Base-by-base conservation (phyloP, 345 rosid genomes). In the Camelina neglecta region DNA sequence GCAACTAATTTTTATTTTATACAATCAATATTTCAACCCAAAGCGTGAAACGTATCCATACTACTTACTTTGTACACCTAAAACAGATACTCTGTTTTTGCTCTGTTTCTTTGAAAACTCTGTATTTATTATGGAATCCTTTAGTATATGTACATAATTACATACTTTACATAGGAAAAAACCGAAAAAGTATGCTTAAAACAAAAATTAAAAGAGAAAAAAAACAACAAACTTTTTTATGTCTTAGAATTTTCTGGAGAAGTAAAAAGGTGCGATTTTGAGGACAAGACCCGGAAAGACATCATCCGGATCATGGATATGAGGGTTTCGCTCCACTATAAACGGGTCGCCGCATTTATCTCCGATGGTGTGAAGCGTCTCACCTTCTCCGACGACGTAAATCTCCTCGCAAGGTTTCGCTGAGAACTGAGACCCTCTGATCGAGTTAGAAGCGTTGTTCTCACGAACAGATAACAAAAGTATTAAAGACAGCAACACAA, bases 231-330 rank as follows among this genome's bases (percentile, higher is more conserved):
- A 8, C 1, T 16, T 7, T 47, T 41, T 16, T 13, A 21, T 42
- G 4, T 69, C 44, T 77, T 77, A 64, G 2, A 39, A 44, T 42
- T 71, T 71, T 47, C 24, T 69, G 65, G 61, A 13, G 67, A 77
- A 71, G 69, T 78, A 79, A 55, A 81, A 80, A 62, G 96, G 85
- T 15, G 79, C 79, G 73, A 92, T 87, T 79, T 69, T 86, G 85
- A 94, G 89, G 79, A 94, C 90, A 53, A 92, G 93, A 18, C 96
- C 97, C 0, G 97, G 97, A 26, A 86, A 87, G 38, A 92, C 96
- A 75, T 92, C 92, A 75, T 90, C 96, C 1, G 97, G 92, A 35
- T 92, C 93, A 12, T 90, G 89, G 60, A 92, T 85, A 58, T 92
- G 97, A 58, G 97, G 97, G 73, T 92, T 92, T 11, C 81, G 79